Conservation (phyloP, 306 rosid species). For the Vigna mungo region DNA sequence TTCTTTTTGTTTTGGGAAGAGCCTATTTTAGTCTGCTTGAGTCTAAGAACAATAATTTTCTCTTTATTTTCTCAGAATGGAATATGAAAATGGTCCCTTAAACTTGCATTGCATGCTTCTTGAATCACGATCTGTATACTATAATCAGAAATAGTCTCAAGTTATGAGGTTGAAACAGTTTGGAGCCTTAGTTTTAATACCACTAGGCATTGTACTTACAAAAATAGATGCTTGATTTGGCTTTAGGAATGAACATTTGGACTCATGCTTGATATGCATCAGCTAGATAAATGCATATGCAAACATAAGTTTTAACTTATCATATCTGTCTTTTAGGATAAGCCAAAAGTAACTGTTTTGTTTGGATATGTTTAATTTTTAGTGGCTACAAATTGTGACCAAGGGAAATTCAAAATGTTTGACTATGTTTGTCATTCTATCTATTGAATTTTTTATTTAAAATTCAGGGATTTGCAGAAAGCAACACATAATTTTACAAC, state of each 20-base stretch:
- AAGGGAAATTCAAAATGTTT: background rate
- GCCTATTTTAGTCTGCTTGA: conserved; percentile 2
- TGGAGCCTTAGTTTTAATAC: background rate
- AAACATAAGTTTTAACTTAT: background rate
- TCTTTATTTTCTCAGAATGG: background rate
- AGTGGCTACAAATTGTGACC: background rate
- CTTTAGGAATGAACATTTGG: background rate
- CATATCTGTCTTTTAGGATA: background rate
- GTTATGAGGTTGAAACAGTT: background rate
- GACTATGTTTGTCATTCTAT: background rate
- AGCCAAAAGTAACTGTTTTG: background rate
- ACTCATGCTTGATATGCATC: conserved; percentile 7
- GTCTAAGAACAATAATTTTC: background rate
- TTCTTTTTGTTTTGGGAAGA: conserved; percentile 6
- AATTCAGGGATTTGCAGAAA: conserved; percentile 74
- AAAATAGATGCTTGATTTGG: background rate
- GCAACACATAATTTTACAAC: conserved; percentile 78
- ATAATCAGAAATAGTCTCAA: background rate
- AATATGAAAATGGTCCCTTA: conserved; percentile 1
- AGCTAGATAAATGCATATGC: background rate
- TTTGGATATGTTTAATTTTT: background rate
- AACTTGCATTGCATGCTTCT: background rate
- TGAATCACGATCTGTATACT: conserved; percentile 7
- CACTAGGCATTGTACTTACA: background rate
- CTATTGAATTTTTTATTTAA: background rate